phyloP scores from a whole-genome alignment of 139 green algal genomes.

The Ettlia oleoabundans region DNA sequence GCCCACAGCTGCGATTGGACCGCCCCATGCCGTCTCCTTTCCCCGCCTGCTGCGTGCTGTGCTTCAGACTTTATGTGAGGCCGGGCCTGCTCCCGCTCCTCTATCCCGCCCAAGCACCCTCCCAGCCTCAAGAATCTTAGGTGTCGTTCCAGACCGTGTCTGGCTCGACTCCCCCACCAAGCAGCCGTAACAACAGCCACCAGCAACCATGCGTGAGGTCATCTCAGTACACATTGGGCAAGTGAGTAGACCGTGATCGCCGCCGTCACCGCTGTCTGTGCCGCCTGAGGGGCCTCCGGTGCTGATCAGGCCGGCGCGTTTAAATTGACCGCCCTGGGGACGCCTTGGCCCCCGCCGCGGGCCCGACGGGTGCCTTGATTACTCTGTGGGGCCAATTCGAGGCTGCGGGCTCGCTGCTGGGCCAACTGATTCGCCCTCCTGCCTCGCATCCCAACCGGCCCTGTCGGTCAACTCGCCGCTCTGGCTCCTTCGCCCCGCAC shows the following conservation, averaged over 20 bases:
- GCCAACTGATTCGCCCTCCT: background rate
- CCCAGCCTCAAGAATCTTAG: background rate
- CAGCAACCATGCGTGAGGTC: constrained; percentile 85
- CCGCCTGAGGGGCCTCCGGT: no score
- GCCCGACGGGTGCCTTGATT: background rate
- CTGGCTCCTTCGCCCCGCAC: background rate
- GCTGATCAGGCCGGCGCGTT: background rate
- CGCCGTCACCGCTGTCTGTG: background rate
- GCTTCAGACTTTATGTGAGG: background rate
- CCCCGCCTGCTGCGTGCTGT: background rate
- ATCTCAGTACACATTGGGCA: constrained; percentile 99
- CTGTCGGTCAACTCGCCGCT: background rate
- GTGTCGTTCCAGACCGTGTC: constrained; percentile 28
- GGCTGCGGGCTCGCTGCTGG: no score
- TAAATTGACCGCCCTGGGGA: constrained; percentile 7
- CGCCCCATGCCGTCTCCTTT: no score
- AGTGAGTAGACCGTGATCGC: constrained; percentile 24
- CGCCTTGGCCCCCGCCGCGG: background rate
- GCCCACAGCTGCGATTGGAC: no score
- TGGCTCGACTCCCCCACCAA: constrained; percentile 20
- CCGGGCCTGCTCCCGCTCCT: background rate
- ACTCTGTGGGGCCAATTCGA: background rate
- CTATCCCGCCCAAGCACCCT: background rate
- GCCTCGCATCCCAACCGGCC: background rate
- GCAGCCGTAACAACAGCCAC: background rate